Percentiles rank a stretch among this genome's conserved stretches.
Conservation (phyloP, 2,329 filamentous ascomycete genomes). For the Fusarium decemcellulare region DNA sequence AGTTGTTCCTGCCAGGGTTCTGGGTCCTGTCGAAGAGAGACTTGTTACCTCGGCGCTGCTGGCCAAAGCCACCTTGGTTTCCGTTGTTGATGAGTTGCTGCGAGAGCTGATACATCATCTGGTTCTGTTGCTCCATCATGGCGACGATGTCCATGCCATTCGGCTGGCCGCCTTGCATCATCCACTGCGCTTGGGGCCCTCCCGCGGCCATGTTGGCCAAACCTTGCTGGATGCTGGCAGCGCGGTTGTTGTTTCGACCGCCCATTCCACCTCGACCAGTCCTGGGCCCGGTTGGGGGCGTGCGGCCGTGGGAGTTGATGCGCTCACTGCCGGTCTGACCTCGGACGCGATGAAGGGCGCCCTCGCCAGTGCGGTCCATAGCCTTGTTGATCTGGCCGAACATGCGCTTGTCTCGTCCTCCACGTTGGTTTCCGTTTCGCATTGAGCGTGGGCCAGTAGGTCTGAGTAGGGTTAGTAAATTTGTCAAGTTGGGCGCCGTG, state of each 20-base stretch:
- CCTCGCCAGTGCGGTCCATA: conserved; percentile 83
- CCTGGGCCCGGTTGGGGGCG: conserved; percentile 80
- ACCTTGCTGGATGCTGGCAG: conserved; percentile 65
- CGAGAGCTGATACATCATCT: conserved; percentile 85
- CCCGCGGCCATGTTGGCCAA: conserved; percentile 60
- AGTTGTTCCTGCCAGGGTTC: conserved; percentile 64
- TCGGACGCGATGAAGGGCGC: conserved; percentile 85
- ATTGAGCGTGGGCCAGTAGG: conserved; percentile 96
- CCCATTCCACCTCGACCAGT: conserved; percentile 65
- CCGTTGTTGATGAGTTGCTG: conserved; percentile 70
- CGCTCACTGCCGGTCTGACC: conserved; percentile 80
- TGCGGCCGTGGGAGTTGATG: conserved; percentile 83
- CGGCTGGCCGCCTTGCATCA: conserved; percentile 62
- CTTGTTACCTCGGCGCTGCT: conserved; percentile 61
- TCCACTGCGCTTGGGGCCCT: conserved; percentile 58
- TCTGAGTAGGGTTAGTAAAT: conserved; percentile 67
- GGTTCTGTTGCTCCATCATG: conserved; percentile 90
- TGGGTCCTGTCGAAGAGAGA: conserved; percentile 84
- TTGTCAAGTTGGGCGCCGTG: no score
- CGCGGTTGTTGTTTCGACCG: conserved; percentile 65
- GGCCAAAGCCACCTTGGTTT: conserved; percentile 57
- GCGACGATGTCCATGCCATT: conserved; percentile 73
- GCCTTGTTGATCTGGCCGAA: conserved; percentile 87
- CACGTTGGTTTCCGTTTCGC: conserved; percentile 76
- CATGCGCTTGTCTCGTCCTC: conserved; percentile 83